Evolutionary conservation across 192 early-diverging fungal species (phyloP), one percentile per base, ranked within the genome.

Genomic region (Pilaira anomala): DNA sequence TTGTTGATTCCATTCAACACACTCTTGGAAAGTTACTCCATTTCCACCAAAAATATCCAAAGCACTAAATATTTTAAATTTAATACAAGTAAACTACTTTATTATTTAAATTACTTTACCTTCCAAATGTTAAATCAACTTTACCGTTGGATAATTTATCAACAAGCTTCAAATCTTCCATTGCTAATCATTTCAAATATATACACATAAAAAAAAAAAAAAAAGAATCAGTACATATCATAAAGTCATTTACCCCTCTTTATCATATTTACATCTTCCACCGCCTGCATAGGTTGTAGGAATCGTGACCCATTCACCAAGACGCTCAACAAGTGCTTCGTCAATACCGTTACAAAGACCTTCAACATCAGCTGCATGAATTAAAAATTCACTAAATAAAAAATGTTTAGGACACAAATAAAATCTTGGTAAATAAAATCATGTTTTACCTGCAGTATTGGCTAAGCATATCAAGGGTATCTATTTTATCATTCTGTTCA

Each of bases 361-460:
- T 67, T 99, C 97, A 25, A 99, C 95, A 70, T 99, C 95, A 2
- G 97, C 94, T 1, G 97, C 97, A 73, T 99, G 97, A 28, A 99
- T 87, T 36, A 99, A 73, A 71, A 99, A 98, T 79, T 99, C 97
- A 40, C 84, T 85, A 65, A 53, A 66, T 19, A 51, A 52, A 4
- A 54, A 1, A 54, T 58, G 19, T 51, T 26, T 72, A 18, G 9
- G n/a, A 46, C 25, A 7, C 41, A 42, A 7, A 42, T 42, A 42
- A 42, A 42, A 42, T 7, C 7, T 42, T 14, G 7, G 14, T 14
- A 42, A 9, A 42, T 9, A 42, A n/a, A n/a, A n/a, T n/a, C n/a
- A n/a, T n/a, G n/a, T n/a, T n/a, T 41, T 76, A 85, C 83, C 82
- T 83, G 85, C 87, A 88, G 65, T 80, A 79, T 48, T 69, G 21